These are phyloP conservation scores for Eimeria maxima DNA, from an alignment of 169 alveolate species.

Conservation along the genomic window DNA sequence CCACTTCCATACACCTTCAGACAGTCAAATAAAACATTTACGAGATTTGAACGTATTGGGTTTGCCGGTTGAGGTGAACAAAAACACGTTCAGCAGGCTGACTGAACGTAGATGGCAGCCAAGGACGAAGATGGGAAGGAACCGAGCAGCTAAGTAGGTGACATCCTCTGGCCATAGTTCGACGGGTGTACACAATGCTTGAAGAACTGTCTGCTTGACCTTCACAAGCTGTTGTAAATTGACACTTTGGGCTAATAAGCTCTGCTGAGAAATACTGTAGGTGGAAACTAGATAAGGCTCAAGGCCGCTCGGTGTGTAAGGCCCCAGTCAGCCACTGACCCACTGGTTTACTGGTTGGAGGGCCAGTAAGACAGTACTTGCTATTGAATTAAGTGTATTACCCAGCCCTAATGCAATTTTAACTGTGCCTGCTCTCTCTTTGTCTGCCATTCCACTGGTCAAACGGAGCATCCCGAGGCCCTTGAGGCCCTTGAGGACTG, in stretches of 20 bases:
- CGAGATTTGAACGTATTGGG: neutral
- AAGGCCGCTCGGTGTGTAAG: neutral
- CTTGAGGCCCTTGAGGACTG: neutral
- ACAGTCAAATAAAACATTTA: neutral
- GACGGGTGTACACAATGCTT: neutral
- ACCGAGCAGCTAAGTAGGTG: neutral
- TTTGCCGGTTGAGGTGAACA: neutral
- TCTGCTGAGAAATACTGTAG: neutral
- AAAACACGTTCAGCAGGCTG: neutral
- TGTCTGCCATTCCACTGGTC: constrained; percentile 1
- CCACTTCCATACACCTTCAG: neutral
- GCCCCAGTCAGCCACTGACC: neutral
- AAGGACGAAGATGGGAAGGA: neutral
- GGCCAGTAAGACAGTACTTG: neutral
- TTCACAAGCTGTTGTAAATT: neutral
- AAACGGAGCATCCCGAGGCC: neutral
- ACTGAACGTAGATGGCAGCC: neutral
- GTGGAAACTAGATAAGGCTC: neutral
- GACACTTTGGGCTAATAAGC: neutral
- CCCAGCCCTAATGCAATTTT: neutral
- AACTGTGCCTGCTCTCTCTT: neutral
- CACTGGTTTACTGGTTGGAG: neutral
- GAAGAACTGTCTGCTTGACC: neutral
- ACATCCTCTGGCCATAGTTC: neutral
- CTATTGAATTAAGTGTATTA: neutral